Base-by-base conservation (phyloP, 108 stramenopile species). In the Discostella pseudostelligera region DNA sequence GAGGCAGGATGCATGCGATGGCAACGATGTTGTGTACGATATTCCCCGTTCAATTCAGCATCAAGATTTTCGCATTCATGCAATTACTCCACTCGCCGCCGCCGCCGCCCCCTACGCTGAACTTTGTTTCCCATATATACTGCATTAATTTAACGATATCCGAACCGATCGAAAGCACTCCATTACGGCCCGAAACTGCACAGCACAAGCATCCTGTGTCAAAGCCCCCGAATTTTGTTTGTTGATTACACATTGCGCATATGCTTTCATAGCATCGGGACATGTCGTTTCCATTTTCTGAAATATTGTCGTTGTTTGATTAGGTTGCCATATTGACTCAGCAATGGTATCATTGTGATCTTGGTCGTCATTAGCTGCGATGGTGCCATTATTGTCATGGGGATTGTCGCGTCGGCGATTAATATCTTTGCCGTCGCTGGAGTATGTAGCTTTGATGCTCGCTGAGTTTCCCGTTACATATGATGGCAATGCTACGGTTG, bases 191-290 rank as follows among this genome's bases (percentile, higher is more conserved):
- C 29, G 36, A 60, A 70, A 77, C 16, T 62, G 50, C 42, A 59
- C 64, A 20, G 69, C 58, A 56, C 76, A 77, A 3, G 64, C 68
- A 16, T 68, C 76, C 40, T 60, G 62, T 21, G 59, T 58, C 51
- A 77, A 59, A 29, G 53, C 64, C 14, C 76, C 76, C 21, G 26
- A 36, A 66, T 77, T 77, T 54, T 77, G 76, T 39, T 77, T 77
- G 8, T 65, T 26, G 54, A 70, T 65, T 10, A 77, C 68, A 49
- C 76, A 77, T 42, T 35, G 50, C 4, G 76, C 69, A 61, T 77
- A 77, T 22, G 49, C 68, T 22, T 59, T 70, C 42, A 77, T 49
- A 7, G 44, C 54, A 35, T 69, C 76, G 13, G 76, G 76, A 60
- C 76, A 77, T 13, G 29, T 54, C 21, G 39, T 35, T 65, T 77